Evolutionary conservation across 495 filamentous ascomycete genomes (phyloP).

Genomic region (Aspergillus sclerotiicarbonarius): DNA sequence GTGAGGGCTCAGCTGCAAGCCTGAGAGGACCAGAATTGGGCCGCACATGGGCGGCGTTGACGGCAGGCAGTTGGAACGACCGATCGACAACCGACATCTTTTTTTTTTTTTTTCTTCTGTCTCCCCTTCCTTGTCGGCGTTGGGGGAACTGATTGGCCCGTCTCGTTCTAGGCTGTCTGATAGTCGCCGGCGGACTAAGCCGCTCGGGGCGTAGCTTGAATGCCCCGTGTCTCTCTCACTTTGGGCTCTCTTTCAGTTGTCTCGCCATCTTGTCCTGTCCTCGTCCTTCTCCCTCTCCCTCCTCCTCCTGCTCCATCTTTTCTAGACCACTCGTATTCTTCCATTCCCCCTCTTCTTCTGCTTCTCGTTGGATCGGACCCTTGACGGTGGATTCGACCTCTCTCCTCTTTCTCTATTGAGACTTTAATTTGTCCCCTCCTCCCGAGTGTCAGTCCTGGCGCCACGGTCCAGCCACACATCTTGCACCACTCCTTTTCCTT

Average conservation of each 20-base stretch:
- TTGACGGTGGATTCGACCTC: neutral
- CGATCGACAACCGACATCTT: neutral
- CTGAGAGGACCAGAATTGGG: neutral
- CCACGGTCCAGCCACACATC: slow-evolving; percentile 13
- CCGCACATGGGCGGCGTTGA: neutral
- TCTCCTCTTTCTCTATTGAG: slow-evolving; percentile 2
- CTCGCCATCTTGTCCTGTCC: neutral
- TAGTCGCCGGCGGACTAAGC: neutral
- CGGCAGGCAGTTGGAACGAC: neutral
- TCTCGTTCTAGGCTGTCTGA: neutral
- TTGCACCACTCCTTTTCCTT: slow-evolving; percentile 6
- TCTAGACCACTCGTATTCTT: slow-evolving; percentile 14
- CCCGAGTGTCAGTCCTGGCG: slow-evolving; percentile 2
- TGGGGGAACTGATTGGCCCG: neutral
- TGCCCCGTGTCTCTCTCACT: neutral
- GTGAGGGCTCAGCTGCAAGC: neutral
- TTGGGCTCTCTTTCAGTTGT: neutral
- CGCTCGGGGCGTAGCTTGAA: neutral
- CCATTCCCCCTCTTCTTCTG: slow-evolving; percentile 20
- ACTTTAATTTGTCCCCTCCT: neutral
- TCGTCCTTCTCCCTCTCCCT: neutral
- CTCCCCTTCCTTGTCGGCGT: neutral
- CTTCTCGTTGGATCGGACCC: neutral
- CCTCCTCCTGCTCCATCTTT: slow-evolving; percentile 10
- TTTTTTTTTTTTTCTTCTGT: slow-evolving; percentile 4